Evolutionary conservation across 306 rosid species (phyloP).

Genomic region (Castanopsis chinensis): DNA sequence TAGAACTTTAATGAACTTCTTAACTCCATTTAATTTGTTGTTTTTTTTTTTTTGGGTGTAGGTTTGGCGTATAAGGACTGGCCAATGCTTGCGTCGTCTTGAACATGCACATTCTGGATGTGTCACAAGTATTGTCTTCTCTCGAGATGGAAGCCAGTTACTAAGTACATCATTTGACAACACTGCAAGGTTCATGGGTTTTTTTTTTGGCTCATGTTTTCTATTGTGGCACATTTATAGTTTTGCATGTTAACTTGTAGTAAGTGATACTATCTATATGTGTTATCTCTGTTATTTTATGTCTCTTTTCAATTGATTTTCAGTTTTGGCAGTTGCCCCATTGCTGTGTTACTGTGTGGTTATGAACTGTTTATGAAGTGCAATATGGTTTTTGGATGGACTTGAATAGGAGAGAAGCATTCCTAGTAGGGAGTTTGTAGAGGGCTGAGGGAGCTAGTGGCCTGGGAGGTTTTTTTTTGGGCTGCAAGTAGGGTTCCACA

Average conservation of each 20-base stretch:
- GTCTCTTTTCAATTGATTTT: background rate
- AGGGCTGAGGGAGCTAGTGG: background rate
- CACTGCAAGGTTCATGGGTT: conserved; percentile 74
- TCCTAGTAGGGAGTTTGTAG: background rate
- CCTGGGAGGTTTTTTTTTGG: background rate
- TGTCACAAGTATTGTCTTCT: conserved; percentile 90
- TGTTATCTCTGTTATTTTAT: background rate
- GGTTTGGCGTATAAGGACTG: conserved; percentile 99
- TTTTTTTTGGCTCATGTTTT: background rate
- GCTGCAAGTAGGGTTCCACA: background rate
- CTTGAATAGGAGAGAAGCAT: background rate
- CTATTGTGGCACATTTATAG: background rate
- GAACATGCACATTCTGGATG: conserved; percentile 96
- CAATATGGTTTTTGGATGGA: background rate
- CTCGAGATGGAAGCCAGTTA: conserved; percentile 98
- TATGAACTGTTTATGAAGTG: background rate
- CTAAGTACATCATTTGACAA: conserved; percentile 95
- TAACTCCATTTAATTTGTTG: background rate
- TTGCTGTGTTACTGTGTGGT: background rate
- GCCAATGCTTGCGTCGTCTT: conserved; percentile 99
- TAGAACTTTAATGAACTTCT: background rate
- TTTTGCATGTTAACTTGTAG: background rate
- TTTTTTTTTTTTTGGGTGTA: conserved; percentile 15
- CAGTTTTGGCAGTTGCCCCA: background rate
- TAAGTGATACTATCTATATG: background rate